Evolutionary conservation across 1,284 basidiomycete genomes (phyloP), one percentile per base, ranked within the genome.

Genomic region (Vanrija sp.): DNA sequence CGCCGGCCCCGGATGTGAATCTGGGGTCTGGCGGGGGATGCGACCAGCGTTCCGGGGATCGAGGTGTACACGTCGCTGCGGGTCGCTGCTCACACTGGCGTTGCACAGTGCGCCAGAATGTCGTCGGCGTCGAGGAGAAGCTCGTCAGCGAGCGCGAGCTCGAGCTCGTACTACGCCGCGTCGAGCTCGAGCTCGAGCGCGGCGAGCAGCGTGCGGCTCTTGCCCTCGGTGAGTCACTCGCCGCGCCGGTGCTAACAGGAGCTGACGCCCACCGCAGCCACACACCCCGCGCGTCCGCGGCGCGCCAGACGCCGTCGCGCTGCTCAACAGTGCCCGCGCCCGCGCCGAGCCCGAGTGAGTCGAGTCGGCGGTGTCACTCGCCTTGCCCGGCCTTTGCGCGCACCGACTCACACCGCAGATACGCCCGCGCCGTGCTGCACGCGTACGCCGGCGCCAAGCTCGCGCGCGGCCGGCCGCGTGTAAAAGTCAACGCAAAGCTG

Each of bases 401-500:
- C 18, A 36, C 4, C 23, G n/a, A n/a, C n/a, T 37, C 45, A n/a
- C 36, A 6, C 10, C 12, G n/a, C 36, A 50, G 49, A 18, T 59
- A 50, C 36, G 50, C 57, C 5, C 54, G 53, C 45, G 53, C 57
- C 8, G 53, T 59, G 14, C 45, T 59, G 16, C 42, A 52, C 23
- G 36, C 39, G 23, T 55, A 55, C 35, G 42, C 46, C 3, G 19
- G 45, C 16, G 24, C 41, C 50, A 72, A 69, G 56, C 38, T 48
- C 16, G 57, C 61, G 16, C 51, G 64, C 25, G 67, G 67, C 2
- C 63, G 61, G 54, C 45, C 49, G 1, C 57, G 57, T 20, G 16
- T 19, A 15, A 66, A 72, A 44, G 53, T 69, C n/a, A 43, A 55
- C 15, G 20, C 43, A 10, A 74, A 74, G 60, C 57, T 74, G 16